phyloP scores from a whole-genome alignment of 1,139 yeast species.

The Saccharomyces hybrid region DNA sequence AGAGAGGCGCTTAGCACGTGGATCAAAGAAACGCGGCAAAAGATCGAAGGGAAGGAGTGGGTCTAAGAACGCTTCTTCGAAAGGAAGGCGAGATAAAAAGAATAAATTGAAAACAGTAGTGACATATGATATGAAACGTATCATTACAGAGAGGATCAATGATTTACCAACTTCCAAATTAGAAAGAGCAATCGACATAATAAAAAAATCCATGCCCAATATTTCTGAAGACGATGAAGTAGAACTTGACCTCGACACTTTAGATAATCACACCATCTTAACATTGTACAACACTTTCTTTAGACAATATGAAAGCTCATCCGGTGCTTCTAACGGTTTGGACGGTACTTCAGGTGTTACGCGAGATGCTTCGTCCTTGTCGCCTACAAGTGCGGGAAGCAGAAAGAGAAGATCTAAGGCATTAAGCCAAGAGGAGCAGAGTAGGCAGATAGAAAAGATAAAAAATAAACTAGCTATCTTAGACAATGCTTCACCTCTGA shows the following conservation, averaged over 20 bases:
- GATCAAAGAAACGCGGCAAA: constrained; percentile 21
- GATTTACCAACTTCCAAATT: constrained; percentile 69
- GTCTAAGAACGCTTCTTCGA: constrained; percentile 7
- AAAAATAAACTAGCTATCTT: constrained; percentile 76
- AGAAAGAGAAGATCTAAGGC: constrained; percentile 33
- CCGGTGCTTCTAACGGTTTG: constrained; percentile 11
- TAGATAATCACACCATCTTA: constrained; percentile 76
- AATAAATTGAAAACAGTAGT: constrained; percentile 39
- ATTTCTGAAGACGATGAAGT: constrained; percentile 68
- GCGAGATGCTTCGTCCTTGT: constrained; percentile 23
- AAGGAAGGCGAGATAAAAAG: constrained; percentile 24
- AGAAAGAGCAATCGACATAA: constrained; percentile 75
- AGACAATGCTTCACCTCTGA: constrained; percentile 35
- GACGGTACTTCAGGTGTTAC: constrained; percentile 7
- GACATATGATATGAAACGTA: constrained; percentile 95
- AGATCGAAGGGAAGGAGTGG: constrained; percentile 12
- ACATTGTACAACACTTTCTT: constrained; percentile 58
- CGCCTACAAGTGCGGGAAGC: constrained; percentile 25
- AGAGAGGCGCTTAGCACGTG: constrained; percentile 32
- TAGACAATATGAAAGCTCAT: constrained; percentile 31
- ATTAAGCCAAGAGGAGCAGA: constrained; percentile 58
- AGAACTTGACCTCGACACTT: constrained; percentile 90
- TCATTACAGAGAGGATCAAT: constrained; percentile 78
- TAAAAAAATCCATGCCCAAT: constrained; percentile 82
- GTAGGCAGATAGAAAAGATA: constrained; percentile 75